Conservation (phyloP, 2,329 filamentous ascomycete genomes). For the Ceratocystis variospora region DNA sequence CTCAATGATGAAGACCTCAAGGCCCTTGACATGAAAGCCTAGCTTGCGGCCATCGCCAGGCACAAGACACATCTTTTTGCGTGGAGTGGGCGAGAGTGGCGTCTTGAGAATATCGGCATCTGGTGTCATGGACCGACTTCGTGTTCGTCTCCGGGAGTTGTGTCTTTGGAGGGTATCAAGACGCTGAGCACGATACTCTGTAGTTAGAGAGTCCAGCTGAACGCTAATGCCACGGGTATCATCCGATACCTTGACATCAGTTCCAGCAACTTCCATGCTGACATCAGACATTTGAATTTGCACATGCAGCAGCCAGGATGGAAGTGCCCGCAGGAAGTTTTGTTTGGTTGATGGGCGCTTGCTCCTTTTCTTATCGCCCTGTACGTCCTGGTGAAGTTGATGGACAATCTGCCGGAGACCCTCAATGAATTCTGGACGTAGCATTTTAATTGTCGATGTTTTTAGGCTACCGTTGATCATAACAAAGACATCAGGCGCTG, state of each 20-base stretch:
- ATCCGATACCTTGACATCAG: conserved; percentile 70
- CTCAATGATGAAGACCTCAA: conserved; percentile 87
- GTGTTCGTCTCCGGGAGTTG: conserved; percentile 53
- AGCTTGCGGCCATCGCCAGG: conserved; percentile 65
- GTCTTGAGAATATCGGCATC: conserved; percentile 47
- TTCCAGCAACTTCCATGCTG: conserved; percentile 76
- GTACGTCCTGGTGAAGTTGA: conserved; percentile 60
- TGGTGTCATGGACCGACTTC: conserved; percentile 56
- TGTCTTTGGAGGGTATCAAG: conserved; percentile 49
- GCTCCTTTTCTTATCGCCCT: conserved; percentile 27
- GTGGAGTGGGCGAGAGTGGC: conserved; percentile 25
- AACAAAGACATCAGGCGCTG: conserved; percentile 73
- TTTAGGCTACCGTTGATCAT: conserved; percentile 66
- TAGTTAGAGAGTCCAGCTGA: conserved; percentile 74
- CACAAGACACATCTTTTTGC: conserved; percentile 40
- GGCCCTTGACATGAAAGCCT: conserved; percentile 62
- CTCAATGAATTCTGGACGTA: conserved; percentile 82
- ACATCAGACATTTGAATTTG: conserved; percentile 80
- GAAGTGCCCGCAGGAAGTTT: conserved; percentile 65
- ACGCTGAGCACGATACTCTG: conserved; percentile 77
- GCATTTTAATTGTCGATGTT: conserved; percentile 77
- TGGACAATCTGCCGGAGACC: conserved; percentile 83
- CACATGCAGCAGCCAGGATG: conserved; percentile 71
- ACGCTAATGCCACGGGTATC: conserved; percentile 71
- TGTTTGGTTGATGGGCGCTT: conserved; percentile 40